Evolutionary conservation across 164 flowering plant genomes (phyloP).

Genomic region (Tinospora cordifolia): DNA sequence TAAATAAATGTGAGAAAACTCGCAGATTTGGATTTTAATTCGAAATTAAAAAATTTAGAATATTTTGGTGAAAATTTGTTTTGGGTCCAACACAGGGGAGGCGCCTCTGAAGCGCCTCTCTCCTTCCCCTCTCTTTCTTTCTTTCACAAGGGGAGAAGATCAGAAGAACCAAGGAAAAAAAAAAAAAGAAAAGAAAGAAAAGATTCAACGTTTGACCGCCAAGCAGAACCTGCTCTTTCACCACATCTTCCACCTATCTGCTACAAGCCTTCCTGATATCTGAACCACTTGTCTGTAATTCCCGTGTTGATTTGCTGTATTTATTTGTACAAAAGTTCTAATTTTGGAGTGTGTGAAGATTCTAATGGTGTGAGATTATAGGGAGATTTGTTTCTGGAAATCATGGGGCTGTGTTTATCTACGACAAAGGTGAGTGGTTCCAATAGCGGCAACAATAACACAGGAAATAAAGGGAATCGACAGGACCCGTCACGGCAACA

Average conservation of each 20-base stretch:
- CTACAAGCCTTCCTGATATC: slow-evolving; percentile 8
- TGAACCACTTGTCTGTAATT: background rate
- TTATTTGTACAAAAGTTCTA: background rate
- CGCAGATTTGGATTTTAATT: background rate
- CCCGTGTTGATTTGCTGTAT: background rate
- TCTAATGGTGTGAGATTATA: background rate
- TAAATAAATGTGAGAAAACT: background rate
- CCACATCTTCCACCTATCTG: slow-evolving; percentile 16
- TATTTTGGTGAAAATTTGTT: background rate
- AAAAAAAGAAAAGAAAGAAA: background rate
- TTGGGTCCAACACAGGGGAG: slow-evolving; percentile 3
- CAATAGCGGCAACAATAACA: slow-evolving; percentile 34
- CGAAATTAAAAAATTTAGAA: too few relatives aligned
- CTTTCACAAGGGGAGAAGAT: too few relatives aligned
- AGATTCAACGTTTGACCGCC: slow-evolving; percentile 23
- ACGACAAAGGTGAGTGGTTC: slow-evolving; percentile 62
- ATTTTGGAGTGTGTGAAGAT: background rate
- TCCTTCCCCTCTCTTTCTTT: slow-evolving; percentile 8
- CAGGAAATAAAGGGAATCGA: slow-evolving; percentile 8
- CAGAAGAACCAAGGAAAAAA: too few relatives aligned
- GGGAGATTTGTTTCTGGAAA: slow-evolving; percentile 5
- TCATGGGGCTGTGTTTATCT: slow-evolving; percentile 84
- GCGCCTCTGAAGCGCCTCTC: slow-evolving; percentile 6
- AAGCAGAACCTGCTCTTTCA: slow-evolving; percentile 3
- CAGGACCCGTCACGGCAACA: slow-evolving; percentile 13